phyloP scores from a whole-genome alignment of 148 eudicot species.

The Arctostaphylos glauca region DNA sequence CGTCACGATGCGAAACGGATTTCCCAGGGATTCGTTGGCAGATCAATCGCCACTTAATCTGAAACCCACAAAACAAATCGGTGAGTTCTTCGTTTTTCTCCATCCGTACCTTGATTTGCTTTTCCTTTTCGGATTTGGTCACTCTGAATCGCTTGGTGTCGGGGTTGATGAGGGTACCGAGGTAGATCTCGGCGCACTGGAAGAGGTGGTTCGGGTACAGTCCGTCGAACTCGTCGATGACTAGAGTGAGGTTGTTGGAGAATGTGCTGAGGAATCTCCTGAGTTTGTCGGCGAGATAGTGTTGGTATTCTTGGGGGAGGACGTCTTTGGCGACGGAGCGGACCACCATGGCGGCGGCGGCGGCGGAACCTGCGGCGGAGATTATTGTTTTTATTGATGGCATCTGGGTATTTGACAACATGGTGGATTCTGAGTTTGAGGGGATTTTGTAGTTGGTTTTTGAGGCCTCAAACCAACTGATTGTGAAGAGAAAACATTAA shows the following conservation, averaged over 20 bases:
- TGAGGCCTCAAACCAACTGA: too few species aligned
- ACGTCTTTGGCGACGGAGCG: conserved; percentile 16
- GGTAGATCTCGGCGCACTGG: conserved; percentile 19
- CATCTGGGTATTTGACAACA: conserved; percentile 16
- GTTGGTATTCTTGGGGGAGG: conserved; percentile 11
- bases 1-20: neutral
- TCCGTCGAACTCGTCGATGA: conserved; percentile 29
- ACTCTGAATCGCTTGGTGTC: neutral
- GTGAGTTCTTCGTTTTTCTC: conserved; percentile 24
- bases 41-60: conserved; percentile 24
- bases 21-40: conserved; percentile 6
- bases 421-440: neutral
- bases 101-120: conserved; percentile 14
- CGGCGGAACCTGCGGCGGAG: conserved; percentile 28
- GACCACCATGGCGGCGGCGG: conserved; percentile 31
- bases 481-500: too few species aligned
- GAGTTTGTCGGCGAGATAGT: conserved; percentile 5
- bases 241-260: conserved; percentile 22
- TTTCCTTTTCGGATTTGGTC: conserved; percentile 13
- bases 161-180: conserved; percentile 12
- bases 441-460: neutral
- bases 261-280: neutral
- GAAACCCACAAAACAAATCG: conserved; percentile 18
- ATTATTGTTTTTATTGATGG: conserved; percentile 22
- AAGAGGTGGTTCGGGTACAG: conserved; percentile 18